Percentiles rank a stretch among this genome's conserved stretches.
Evolutionary conservation across 1,284 basidiomycete species (phyloP).

Genomic region (Malassezia sympodialis): DNA sequence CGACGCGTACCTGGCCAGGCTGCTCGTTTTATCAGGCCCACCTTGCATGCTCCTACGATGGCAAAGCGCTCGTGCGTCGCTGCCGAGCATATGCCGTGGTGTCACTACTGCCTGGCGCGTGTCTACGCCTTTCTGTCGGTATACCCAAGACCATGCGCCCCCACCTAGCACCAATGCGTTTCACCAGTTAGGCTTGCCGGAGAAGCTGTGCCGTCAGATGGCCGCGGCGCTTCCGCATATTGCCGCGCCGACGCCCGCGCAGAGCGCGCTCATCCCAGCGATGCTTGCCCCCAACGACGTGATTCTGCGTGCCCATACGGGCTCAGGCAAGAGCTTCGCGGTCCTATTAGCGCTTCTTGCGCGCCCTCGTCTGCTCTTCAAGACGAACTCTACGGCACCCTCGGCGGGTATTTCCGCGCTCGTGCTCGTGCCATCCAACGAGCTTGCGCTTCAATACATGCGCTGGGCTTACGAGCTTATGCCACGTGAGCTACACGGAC

Average conservation of each 20-base stretch:
- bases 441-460: conserved; percentile 40
- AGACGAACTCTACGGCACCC: not conserved
- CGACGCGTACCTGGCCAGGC: not conserved
- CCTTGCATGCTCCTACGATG: not conserved
- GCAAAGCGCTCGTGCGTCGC: not conserved
- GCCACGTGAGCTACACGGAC: conserved; percentile 18
- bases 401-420: conserved; percentile 28
- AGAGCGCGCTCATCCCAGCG: conserved; percentile 31
- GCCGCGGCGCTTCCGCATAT: conserved; percentile 27
- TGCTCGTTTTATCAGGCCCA: not conserved
- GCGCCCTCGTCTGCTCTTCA: conserved; percentile 39
- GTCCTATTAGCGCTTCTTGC: conserved; percentile 38
- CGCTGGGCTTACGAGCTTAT: conserved; percentile 33
- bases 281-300: conserved; percentile 33
- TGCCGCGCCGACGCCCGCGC: conserved; percentile 31
- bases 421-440: conserved; percentile 41
- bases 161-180: not conserved
- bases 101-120: not conserved
- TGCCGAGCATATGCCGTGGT: not conserved
- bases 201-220: conserved; percentile 28
- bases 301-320: conserved; percentile 41
- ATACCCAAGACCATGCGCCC: not conserved
- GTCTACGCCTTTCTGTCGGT: not conserved
- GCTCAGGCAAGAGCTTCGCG: conserved; percentile 43
- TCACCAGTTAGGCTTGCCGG: conserved; percentile 21